These are phyloP conservation scores for Darksidea phi DNA, from an alignment of 495 filamentous ascomycete species.

Conservation along the genomic window DNA sequence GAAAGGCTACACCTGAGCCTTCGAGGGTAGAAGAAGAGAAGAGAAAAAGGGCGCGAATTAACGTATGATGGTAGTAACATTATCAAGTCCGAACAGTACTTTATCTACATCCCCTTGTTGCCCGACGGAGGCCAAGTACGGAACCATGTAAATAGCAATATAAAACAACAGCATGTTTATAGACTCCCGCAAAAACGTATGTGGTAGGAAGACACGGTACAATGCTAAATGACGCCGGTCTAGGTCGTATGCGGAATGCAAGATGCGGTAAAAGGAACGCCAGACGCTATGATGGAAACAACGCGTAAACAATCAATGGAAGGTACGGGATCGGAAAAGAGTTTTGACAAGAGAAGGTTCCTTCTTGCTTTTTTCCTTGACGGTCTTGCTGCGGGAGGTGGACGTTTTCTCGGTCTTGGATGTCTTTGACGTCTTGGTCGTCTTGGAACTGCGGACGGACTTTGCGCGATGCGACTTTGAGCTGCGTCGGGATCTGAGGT, in stretches of 20 bases:
- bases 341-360: conserved; percentile 50
- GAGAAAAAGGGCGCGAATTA: too few relatives aligned
- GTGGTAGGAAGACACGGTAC: too few relatives aligned
- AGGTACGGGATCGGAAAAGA: conserved; percentile 43
- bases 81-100: not conserved
- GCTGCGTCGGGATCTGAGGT: conserved; percentile 38
- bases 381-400: conserved; percentile 31
- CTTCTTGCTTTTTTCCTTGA: conserved; percentile 46
- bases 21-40: too few relatives aligned
- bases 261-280: conserved; percentile 5
- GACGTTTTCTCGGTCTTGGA: not conserved
- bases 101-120: too few relatives aligned
- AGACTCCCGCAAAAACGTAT: too few relatives aligned
- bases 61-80: too few relatives aligned
- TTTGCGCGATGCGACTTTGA: conserved; percentile 29
- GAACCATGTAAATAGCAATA: too few relatives aligned
- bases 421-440: conserved; percentile 6
- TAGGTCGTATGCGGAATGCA: not conserved
- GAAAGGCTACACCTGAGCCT: too few relatives aligned
- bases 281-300: conserved; percentile 30
- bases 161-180: too few relatives aligned
- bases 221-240: not conserved
- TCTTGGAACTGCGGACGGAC: conserved; percentile 31
- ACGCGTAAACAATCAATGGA: conserved; percentile 1
- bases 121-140: too few relatives aligned